phyloP scores from a whole-genome alignment of 441 rosid genomes.

The Hura crepitans region DNA sequence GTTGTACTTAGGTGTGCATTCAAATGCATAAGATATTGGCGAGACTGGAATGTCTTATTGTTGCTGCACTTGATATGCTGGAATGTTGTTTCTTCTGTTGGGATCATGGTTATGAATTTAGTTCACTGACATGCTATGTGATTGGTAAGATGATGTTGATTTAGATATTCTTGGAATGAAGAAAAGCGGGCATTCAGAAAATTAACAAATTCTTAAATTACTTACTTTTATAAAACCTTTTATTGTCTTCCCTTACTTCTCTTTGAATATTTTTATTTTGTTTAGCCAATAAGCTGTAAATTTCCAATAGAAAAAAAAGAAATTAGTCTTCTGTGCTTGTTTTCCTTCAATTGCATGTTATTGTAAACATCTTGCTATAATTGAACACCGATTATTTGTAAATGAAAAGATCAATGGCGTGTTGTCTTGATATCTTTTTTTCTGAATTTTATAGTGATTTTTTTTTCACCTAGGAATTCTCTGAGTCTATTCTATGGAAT shows the following conservation, averaged over 20 bases:
- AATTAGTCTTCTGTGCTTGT: neutral
- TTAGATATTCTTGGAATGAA: neutral
- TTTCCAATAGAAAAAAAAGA: neutral
- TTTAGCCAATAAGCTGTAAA: neutral
- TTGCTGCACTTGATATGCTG: neutral
- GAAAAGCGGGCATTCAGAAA: neutral
- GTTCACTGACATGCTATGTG: slow-evolving; percentile 1
- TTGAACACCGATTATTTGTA: neutral
- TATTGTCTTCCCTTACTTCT: neutral
- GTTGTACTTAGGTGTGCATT: neutral
- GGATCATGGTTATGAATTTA: neutral
- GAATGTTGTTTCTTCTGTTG: neutral
- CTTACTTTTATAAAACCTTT: neutral
- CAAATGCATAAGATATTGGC: neutral
- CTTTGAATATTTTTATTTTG: neutral
- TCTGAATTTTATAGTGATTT: slow-evolving; percentile 15
- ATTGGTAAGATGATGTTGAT: neutral
- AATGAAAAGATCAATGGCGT: too few species aligned
- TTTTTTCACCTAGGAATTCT: slow-evolving; percentile 61
- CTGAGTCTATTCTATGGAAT: slow-evolving; percentile 72
- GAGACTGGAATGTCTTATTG: slow-evolving; percentile 5
- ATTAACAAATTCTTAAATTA: neutral
- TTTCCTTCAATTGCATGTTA: neutral
- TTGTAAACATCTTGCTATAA: neutral
- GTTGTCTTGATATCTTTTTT: neutral